Conservation (phyloP, 2,329 filamentous ascomycete genomes). For the Talaromyces sp. region DNA sequence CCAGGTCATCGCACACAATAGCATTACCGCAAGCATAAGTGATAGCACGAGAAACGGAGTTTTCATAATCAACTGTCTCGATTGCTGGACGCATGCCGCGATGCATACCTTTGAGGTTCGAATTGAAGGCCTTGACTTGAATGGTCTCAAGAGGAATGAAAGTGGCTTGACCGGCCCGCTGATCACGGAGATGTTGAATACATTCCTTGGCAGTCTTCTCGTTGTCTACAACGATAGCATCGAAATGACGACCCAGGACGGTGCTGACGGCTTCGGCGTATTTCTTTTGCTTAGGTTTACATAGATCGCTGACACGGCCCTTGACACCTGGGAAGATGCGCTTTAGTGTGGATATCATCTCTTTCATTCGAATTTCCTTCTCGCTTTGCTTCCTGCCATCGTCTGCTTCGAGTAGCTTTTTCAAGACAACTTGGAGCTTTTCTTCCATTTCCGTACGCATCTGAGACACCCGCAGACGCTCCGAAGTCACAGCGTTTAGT, state of each 20-base stretch:
- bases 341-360: conserved; percentile 81
- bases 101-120: conserved; percentile 82
- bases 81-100: conserved; percentile 83
- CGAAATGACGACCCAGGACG: conserved; percentile 87
- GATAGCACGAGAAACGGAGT: conserved; percentile 83
- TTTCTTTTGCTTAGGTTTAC: conserved; percentile 95
- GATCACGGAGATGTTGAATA: conserved; percentile 88
- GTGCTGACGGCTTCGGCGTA: conserved; percentile 90
- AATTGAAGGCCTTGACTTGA: conserved; percentile 86
- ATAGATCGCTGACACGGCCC: conserved; percentile 84
- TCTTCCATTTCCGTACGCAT: conserved; percentile 86
- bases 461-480: conserved; percentile 75
- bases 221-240: conserved; percentile 90
- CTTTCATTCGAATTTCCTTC: conserved; percentile 73
- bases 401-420: conserved; percentile 79
- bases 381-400: conserved; percentile 82
- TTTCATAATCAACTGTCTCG: conserved; percentile 92
- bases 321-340: conserved; percentile 88
- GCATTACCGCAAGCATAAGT: conserved; percentile 92
- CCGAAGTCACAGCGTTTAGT: conserved; percentile 78
- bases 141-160: conserved; percentile 98
- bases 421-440: conserved; percentile 76
- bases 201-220: conserved; percentile 93
- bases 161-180: conserved; percentile 80
- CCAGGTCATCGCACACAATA: conserved; percentile 85